Evolutionary conservation across 2,329 filamentous ascomycete genomes (phyloP).

Genomic region (Aspergillus tanneri): DNA sequence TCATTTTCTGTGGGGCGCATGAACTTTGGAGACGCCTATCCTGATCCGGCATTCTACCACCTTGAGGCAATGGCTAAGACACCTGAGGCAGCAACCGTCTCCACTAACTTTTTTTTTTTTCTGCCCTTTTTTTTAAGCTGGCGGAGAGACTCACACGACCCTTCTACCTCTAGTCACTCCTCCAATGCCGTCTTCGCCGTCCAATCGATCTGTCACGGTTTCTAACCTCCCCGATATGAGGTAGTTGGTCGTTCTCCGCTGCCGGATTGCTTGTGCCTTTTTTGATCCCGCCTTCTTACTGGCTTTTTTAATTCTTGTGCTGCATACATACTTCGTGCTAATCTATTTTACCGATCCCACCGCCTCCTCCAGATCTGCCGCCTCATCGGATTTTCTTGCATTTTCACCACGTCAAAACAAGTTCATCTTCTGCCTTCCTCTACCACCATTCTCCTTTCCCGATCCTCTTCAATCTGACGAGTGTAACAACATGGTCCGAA

Average conservation of each 20-base stretch:
- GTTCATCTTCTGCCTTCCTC: slow-evolving; percentile 15
- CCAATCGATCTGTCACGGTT: slow-evolving; percentile 22
- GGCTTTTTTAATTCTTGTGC: neutral
- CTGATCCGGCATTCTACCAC: slow-evolving; percentile 21
- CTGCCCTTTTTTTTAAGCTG: slow-evolving; percentile 28
- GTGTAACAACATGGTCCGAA: slow-evolving; percentile 71
- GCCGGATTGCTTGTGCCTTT: slow-evolving; percentile 8
- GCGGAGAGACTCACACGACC: slow-evolving; percentile 34
- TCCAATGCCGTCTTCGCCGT: slow-evolving; percentile 23
- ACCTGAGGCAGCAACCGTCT: slow-evolving; percentile 30
- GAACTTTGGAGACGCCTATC: slow-evolving; percentile 20
- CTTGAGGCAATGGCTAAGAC: slow-evolving; percentile 30
- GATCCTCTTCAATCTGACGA: slow-evolving; percentile 13
- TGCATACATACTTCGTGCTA: slow-evolving; percentile 14
- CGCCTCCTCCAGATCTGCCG: slow-evolving; percentile 30
- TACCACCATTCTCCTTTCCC: slow-evolving; percentile 16
- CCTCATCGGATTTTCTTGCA: slow-evolving; percentile 26
- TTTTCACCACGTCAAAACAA: slow-evolving; percentile 26
- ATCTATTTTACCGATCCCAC: slow-evolving; percentile 21
- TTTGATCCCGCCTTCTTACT: slow-evolving; percentile 4
- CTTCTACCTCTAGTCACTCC: slow-evolving; percentile 17
- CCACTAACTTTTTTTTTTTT: slow-evolving; percentile 39
- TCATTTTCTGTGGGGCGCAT: slow-evolving; percentile 26
- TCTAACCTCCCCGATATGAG: slow-evolving; percentile 33
- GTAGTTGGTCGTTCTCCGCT: slow-evolving; percentile 27